Conservation (phyloP, 1,139 yeast genomes). For the Pichia sp. region DNA sequence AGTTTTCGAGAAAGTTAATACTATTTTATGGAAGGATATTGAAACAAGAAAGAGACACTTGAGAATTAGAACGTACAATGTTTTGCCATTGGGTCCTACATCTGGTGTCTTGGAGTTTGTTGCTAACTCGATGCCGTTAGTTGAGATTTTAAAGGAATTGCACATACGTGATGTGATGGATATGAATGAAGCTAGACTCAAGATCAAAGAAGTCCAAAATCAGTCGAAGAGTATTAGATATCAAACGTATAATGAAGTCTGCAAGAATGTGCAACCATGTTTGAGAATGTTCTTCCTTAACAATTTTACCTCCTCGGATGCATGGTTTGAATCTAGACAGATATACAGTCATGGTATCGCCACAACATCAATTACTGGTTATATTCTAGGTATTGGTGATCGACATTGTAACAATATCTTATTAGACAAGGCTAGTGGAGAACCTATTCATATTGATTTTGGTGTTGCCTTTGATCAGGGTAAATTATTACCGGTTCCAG, state of each 20-base stretch:
- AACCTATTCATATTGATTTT: constrained; percentile 92
- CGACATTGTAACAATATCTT: constrained; percentile 90
- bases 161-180: constrained; percentile 50
- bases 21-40: constrained; percentile 56
- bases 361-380: constrained; percentile 81
- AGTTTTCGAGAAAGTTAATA: constrained; percentile 84
- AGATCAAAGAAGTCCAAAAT: constrained; percentile 60
- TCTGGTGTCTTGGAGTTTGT: constrained; percentile 94
- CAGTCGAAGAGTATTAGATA: constrained; percentile 47
- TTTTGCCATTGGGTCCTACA: constrained; percentile 83
- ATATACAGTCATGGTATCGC: constrained; percentile 81
- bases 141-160: constrained; percentile 62
- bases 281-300: constrained; percentile 70
- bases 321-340: constrained; percentile 69
- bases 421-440: constrained; percentile 77
- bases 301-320: constrained; percentile 61
- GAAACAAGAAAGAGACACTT: constrained; percentile 57
- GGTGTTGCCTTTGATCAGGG: constrained; percentile 98
- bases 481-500: constrained; percentile 79
- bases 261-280: constrained; percentile 59
- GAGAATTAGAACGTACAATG: constrained; percentile 79
- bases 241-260: constrained; percentile 49
- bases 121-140: constrained; percentile 66
- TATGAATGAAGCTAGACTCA: constrained; percentile 57
- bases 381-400: constrained; percentile 90